Percentiles rank a stretch among this genome's conserved stretches.
Evolutionary conservation across 768 basidiomycete genomes (phyloP).

Genomic region (Rhodotorula sphaerocarpa): DNA sequence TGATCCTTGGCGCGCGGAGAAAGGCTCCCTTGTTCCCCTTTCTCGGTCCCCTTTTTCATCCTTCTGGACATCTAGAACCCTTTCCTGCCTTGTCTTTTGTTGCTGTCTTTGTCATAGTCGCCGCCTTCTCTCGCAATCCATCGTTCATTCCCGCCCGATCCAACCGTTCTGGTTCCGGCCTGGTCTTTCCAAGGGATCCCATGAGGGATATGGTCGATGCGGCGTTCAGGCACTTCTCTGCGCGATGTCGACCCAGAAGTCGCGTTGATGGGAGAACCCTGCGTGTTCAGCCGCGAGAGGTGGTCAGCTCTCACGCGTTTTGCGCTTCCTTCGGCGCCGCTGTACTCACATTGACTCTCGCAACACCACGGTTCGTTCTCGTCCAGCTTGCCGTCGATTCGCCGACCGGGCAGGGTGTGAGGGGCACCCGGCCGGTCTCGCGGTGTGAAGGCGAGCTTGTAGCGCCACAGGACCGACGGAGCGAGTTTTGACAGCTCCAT

Average conservation of each 20-base stretch:
- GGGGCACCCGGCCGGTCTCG: neutral
- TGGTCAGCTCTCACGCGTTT: no score
- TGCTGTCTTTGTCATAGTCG: no score
- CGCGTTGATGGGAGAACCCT: slow-evolving; percentile 1
- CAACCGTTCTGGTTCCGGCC: no score
- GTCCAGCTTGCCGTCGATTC: slow-evolving; percentile 7
- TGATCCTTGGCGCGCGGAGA: neutral
- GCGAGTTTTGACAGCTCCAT: slow-evolving; percentile 29
- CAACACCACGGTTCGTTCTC: slow-evolving; percentile 8
- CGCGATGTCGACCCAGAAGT: neutral
- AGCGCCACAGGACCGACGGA: slow-evolving; percentile 9
- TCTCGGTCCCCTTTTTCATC: no score
- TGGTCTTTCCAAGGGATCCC: no score
- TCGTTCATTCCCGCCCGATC: no score
- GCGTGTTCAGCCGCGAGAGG: neutral
- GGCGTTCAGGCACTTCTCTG: neutral
- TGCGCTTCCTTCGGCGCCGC: no score
- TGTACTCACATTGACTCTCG: neutral
- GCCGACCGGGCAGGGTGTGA: slow-evolving; percentile 4
- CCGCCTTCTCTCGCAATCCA: no score
- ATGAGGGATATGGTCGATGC: neutral
- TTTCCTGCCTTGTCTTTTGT: no score
- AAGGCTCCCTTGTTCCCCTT: neutral
- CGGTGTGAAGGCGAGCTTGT: slow-evolving; percentile 11
- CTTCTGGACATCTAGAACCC: no score